Conservation (phyloP, 352 stramenopile species). For the Pythium myriotylum region DNA sequence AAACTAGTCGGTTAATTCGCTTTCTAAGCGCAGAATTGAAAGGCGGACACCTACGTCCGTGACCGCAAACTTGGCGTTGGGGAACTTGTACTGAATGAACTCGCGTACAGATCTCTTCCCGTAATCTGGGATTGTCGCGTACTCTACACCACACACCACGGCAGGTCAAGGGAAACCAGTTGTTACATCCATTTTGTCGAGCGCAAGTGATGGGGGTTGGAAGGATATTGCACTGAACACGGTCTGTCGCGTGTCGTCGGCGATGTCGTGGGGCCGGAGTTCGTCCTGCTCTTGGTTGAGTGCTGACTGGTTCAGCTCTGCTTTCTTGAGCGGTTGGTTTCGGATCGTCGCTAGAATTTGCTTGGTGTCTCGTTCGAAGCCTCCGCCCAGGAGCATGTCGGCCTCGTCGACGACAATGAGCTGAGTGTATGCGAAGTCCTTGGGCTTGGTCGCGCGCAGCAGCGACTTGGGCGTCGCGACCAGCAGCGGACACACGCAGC, state of each 20-base stretch:
- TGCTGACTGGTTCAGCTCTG: conserved; percentile 44
- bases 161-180: conserved; percentile 23
- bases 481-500: conserved; percentile 50
- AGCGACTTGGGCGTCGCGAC: conserved; percentile 69
- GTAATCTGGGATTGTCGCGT: conserved; percentile 83
- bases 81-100: conserved; percentile 83
- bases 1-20: background rate
- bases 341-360: conserved; percentile 80
- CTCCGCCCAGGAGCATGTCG: conserved; percentile 78
- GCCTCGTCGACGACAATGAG: conserved; percentile 80
- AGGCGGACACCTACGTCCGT: conserved; percentile 47
- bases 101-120: conserved; percentile 68
- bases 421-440: conserved; percentile 77
- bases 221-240: conserved; percentile 85
- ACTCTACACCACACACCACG: conserved; percentile 22
- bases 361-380: conserved; percentile 80
- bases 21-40: background rate
- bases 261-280: conserved; percentile 29
- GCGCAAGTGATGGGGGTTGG: conserved; percentile 3
- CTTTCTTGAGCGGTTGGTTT: conserved; percentile 63
- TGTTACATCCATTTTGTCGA: background rate
- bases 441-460: conserved; percentile 59
- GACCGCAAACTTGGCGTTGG: conserved; percentile 54
- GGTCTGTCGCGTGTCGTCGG: conserved; percentile 47
- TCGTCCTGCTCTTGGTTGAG: conserved; percentile 9